Evolutionary conservation across 2,329 filamentous ascomycete species (phyloP), one percentile per base, ranked within the genome.

Genomic region (Nothomitra cinnamomea): DNA sequence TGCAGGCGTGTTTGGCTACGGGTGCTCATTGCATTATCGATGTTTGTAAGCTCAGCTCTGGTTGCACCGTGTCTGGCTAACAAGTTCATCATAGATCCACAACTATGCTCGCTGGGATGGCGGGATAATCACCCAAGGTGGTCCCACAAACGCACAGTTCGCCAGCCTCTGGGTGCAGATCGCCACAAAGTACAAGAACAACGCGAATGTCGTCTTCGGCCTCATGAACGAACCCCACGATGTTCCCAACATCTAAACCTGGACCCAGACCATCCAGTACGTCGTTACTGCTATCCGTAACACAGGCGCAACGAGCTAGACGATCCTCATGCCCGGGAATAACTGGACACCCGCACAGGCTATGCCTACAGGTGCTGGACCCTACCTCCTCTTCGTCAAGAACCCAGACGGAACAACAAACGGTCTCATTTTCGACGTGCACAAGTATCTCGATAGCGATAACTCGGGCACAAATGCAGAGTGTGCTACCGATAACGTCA

Each of bases 141-240:
- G 79, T 0, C 79, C 79, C 0, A 72, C 72, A 0, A 72, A 83
- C 61, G 74, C 72, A 10, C 66, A 78, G 13, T 79, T 83, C 58
- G 74, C 71, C 2, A 67, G 66, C 42, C 64, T 84, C 3, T 85
- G 81, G 81, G 64, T 61, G 1, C 69, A 75, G 55, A 63, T 80
- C 3, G 80, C 81, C 1, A 68, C 65, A 1, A 77, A 78, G 61
- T 85, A 84, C 64, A 72, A 70, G 21, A 60, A 61, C 4, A 65
- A 78, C 51, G 62, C 70, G 38, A 77, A 74, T 56, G 66, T 85
- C 24, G 70, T 76, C 2, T 82, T 85, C 58, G 80, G 79, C 13
- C 62, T 85, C 45, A 84, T 85, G 80, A 85, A 85, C 65, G 82
- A 81, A 66, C 80, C 81, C 5, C 78, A 83, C 62, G 75, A 79